These are phyloP conservation scores for Choanephora cucurbitarum DNA, from an alignment of 371 early-diverging fungal genomes.

Conservation along the genomic window DNA sequence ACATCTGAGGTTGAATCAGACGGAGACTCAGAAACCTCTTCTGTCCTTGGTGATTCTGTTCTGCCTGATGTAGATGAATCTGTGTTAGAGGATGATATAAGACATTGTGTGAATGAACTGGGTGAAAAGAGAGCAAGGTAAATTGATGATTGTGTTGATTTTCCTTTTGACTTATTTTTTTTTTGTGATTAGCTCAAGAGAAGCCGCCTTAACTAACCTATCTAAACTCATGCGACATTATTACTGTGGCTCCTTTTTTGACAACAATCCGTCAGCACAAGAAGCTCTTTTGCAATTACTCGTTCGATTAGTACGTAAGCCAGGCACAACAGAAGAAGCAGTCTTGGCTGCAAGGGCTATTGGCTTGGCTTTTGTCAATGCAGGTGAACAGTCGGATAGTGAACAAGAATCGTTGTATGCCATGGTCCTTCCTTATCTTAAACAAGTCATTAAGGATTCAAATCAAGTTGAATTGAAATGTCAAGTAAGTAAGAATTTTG, in stretches of 20 bases:
- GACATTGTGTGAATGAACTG: conserved; percentile 10
- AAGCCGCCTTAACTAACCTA: conserved; percentile 25
- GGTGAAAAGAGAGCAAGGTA: conserved; percentile 8
- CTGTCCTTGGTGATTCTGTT: conserved; percentile 1
- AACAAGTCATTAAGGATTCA: conserved; percentile 43
- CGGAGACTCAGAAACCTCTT: conserved; percentile 5
- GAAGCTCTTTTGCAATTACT: conserved; percentile 51
- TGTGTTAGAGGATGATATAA: conserved; percentile 3
- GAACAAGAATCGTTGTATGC: conserved; percentile 61
- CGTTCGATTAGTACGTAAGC: conserved; percentile 55
- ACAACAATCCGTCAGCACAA: conserved; percentile 17
- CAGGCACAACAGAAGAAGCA: conserved; percentile 57
- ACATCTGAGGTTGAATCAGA: conserved; percentile 7
- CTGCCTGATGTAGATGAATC: neutral
- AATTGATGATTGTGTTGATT: neutral
- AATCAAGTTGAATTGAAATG: conserved; percentile 43
- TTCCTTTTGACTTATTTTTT: neutral
- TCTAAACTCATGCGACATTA: conserved; percentile 21
- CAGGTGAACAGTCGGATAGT: conserved; percentile 44
- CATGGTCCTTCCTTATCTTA: conserved; percentile 47
- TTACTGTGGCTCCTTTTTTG: conserved; percentile 27
- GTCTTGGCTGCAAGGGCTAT: conserved; percentile 58
- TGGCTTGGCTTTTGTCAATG: conserved; percentile 61
- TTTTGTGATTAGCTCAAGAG: conserved; percentile 18
- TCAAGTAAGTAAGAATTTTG: conserved; percentile 33